Percentiles rank a stretch among this genome's conserved stretches.
phyloP scores from a whole-genome alignment of 129 eudicot genomes.

The Centrapalus pauciflorus region DNA sequence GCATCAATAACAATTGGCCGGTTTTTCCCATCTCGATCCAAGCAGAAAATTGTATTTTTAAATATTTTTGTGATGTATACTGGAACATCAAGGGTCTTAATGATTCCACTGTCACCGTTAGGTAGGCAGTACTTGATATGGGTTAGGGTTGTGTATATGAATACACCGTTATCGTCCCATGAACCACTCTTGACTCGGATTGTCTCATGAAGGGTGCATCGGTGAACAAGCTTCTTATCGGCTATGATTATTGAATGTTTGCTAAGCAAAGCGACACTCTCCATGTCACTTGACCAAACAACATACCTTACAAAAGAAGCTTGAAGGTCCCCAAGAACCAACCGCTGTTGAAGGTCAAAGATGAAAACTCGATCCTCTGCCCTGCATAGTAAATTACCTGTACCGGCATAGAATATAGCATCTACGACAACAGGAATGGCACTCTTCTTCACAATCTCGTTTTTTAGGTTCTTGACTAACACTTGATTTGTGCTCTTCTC shows the following conservation, averaged over 20 bases:
- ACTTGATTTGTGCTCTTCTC: constrained; percentile 62
- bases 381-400: constrained; percentile 55
- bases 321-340: constrained; percentile 56
- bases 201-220: constrained; percentile 68
- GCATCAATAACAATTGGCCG: constrained; percentile 54
- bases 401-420: constrained; percentile 64
- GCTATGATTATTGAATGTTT: constrained; percentile 57
- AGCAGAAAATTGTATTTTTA: constrained; percentile 53
- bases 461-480: constrained; percentile 51
- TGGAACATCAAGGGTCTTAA: constrained; percentile 59
- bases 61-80: constrained; percentile 50
- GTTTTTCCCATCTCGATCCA: constrained; percentile 66
- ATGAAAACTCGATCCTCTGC: constrained; percentile 59
- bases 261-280: constrained; percentile 56
- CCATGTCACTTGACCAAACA: constrained; percentile 71
- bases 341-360: constrained; percentile 61
- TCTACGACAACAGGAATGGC: constrained; percentile 46
- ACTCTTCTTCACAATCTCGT: constrained; percentile 55
- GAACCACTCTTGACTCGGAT: constrained; percentile 69
- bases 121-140: constrained; percentile 65
- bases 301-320: constrained; percentile 54
- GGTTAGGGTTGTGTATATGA: constrained; percentile 54
- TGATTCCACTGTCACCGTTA: constrained; percentile 59
- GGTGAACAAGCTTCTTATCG: constrained; percentile 51
- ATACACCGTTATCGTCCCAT: constrained; percentile 72